Evolutionary conservation across 2,329 filamentous ascomycete species (phyloP), one percentile per base, ranked within the genome.

Genomic region (Colletotrichum liriopes): DNA sequence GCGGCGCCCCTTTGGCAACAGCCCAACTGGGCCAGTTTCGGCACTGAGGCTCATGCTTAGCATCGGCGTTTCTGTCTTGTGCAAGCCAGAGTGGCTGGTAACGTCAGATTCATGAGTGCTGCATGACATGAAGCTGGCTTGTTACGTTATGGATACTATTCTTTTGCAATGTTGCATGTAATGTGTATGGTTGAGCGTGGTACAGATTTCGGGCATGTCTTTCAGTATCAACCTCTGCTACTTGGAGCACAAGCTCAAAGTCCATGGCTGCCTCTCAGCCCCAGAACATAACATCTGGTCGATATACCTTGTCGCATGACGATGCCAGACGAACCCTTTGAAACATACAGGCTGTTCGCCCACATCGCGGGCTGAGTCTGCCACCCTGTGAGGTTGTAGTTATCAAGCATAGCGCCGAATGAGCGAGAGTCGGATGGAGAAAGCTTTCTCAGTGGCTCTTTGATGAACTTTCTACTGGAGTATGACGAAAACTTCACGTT

Each of bases 41-140:
- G 32, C 20, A 56, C 41, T 26, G 20, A 65, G 60, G 59, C 60
- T 69, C 60, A 43, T 58, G 66, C 60, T 69, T 52, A 43, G 60
- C 23, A 55, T 45, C 23, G 20, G 32, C 32, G 39, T 29, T 41
- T 64, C n/a, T 20, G 23, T 54, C 59, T 1, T 43, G 41, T 35
- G 12, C 18, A 32, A 1, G 37, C 12, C 26, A n/a, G 23, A 58
- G 35, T 18, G 11, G 32, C 51, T 35, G 41, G 20, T 16, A 64
- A 35, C 23, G 41, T 35, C 35, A 58, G 41, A 58, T 41, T 23
- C 35, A n/a, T 47, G 65, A 62, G 56, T 54, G 8, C 23, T n/a
- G 63, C 29, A 32, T 51, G 47, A 59, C 23, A 16, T 16, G 18
- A 14, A 20, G 29, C 41, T 65, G 51, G 59, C 60, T 58, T 43